phyloP scores from a whole-genome alignment of 768 basidiomycete genomes.

The Boletus rubroflammeus region DNA sequence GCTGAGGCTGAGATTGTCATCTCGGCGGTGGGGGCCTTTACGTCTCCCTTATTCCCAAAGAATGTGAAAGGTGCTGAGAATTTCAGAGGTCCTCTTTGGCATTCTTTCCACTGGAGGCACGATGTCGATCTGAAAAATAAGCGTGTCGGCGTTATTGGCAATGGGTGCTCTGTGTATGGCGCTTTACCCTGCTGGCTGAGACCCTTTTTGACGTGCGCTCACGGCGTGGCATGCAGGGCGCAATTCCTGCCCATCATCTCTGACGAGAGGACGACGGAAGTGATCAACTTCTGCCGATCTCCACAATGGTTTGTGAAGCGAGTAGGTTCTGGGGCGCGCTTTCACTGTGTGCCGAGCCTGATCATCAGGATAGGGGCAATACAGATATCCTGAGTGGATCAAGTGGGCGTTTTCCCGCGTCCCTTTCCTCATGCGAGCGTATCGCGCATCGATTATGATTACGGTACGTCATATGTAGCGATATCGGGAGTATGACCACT shows the following conservation, averaged over 20 bases:
- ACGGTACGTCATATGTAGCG: constrained; percentile 8
- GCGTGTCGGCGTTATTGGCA: constrained; percentile 58
- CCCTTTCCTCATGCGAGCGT: constrained; percentile 16
- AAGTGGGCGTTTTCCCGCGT: neutral
- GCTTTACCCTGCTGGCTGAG: constrained; percentile 6
- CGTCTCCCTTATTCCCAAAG: neutral
- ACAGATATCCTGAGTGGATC: neutral
- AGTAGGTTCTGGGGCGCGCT: constrained; percentile 33
- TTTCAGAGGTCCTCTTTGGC: constrained; percentile 48
- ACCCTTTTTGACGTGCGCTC: constrained; percentile 4
- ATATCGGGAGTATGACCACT: neutral
- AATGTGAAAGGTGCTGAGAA: neutral
- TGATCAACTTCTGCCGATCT: constrained; percentile 58
- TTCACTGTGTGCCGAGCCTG: neutral
- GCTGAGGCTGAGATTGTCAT: constrained; percentile 1
- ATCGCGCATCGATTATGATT: constrained; percentile 47
- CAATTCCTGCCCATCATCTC: constrained; percentile 58
- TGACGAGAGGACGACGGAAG: constrained; percentile 43
- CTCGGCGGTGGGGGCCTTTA: constrained; percentile 3
- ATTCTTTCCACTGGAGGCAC: constrained; percentile 55
- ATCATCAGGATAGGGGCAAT: neutral
- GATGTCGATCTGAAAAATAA: constrained; percentile 50
- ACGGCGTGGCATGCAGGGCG: constrained; percentile 37
- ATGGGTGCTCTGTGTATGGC: constrained; percentile 56
- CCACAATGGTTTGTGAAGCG: constrained; percentile 48